A percentile compares a stretch with the other conserved stretches of the same genome.
Conservation (phyloP, 345 rosid genomes). For the Nasturtium officinale region DNA sequence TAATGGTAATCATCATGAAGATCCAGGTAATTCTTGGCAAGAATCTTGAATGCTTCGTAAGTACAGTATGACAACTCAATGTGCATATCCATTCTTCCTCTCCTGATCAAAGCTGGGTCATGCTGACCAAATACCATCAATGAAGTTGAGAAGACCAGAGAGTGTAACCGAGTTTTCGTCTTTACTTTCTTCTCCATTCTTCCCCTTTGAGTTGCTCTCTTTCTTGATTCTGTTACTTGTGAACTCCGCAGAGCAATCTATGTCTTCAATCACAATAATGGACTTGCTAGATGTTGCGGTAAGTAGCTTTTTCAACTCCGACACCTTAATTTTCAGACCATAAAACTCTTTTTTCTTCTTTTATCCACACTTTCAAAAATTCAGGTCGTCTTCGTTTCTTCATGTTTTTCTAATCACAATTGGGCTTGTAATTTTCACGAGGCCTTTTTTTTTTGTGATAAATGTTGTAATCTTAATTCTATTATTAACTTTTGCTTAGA, state of each 20-base stretch:
- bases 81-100: conserved; percentile 66
- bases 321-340: too few relatives aligned
- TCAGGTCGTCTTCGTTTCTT: too few relatives aligned
- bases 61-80: conserved; percentile 50
- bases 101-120: conserved; percentile 71
- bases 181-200: conserved; percentile 6
- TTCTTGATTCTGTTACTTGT: conserved; percentile 36
- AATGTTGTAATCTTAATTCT: too few relatives aligned
- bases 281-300: conserved; percentile 48
- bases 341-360: too few relatives aligned
- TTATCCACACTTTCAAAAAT: too few relatives aligned
- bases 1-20: conserved; percentile 34
- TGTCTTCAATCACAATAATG: conserved; percentile 49
- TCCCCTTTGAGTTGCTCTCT: background rate
- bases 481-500: too few relatives aligned
- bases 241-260: conserved; percentile 50
- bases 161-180: conserved; percentile 51
- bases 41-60: conserved; percentile 50
- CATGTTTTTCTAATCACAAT: too few relatives aligned
- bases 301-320: conserved; percentile 45
- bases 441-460: too few relatives aligned
- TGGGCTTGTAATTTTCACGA: too few relatives aligned
- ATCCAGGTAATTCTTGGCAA: conserved; percentile 50
- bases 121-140: conserved; percentile 80
- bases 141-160: conserved; percentile 65